Evolutionary conservation across 305 asterid species (phyloP).

Genomic region (Ilex paraguariensis): DNA sequence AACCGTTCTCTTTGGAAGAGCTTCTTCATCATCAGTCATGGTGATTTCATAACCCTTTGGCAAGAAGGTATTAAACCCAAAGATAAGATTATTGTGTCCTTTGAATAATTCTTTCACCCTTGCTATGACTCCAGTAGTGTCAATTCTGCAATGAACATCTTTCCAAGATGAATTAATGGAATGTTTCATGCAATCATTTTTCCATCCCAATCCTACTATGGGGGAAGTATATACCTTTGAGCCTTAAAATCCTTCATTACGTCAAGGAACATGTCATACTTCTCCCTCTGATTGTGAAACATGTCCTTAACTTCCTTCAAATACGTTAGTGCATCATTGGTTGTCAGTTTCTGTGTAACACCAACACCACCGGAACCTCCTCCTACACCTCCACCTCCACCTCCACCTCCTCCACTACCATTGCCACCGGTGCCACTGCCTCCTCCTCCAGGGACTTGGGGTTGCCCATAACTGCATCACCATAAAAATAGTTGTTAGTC

Average conservation of each 20-base stretch:
- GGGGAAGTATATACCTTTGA: conserved; percentile 60
- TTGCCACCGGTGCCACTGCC: conserved; percentile 38
- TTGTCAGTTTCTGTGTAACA: conserved; percentile 76
- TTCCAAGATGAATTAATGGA: background rate
- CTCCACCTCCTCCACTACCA: conserved; percentile 41
- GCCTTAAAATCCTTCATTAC: conserved; percentile 99
- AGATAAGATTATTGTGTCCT: conserved; percentile 90
- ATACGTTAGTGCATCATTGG: conserved; percentile 90
- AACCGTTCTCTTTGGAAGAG: conserved; percentile 85
- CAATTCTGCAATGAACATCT: conserved; percentile 56
- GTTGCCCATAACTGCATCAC: conserved; percentile 28
- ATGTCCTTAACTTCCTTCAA: conserved; percentile 97
- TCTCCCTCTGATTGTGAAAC: conserved; percentile 93
- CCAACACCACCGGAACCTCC: conserved; percentile 47
- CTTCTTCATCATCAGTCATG: conserved; percentile 77
- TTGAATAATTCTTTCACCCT: conserved; percentile 93
- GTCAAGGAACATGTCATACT: conserved; percentile 92
- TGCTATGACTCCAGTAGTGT: conserved; percentile 83
- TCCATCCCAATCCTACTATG: conserved; percentile 9
- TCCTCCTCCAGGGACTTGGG: conserved; percentile 30
- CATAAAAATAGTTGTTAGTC: background rate
- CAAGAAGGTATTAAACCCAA: conserved; percentile 96
- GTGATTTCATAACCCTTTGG: conserved; percentile 98
- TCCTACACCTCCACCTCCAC: conserved; percentile 37
- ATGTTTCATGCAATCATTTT: conserved; percentile 9